Conservation (phyloP, 2,329 filamentous ascomycete genomes). For the Epicoccum nigrum region DNA sequence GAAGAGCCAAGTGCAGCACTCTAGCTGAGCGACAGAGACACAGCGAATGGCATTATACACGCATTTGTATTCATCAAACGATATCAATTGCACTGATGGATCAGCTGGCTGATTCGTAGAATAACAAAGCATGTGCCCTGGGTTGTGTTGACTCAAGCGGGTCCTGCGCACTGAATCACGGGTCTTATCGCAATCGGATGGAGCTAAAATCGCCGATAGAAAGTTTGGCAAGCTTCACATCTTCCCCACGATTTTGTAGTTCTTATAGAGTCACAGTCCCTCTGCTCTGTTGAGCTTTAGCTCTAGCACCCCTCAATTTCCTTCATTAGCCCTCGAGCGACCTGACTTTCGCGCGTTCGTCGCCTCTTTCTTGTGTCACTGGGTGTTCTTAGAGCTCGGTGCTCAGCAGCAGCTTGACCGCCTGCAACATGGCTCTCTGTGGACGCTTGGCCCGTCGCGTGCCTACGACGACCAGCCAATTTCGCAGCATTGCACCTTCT, state of each 20-base stretch:
- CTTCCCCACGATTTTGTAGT: conserved; percentile 43
- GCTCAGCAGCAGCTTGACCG: conserved; percentile 40
- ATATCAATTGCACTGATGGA: neutral
- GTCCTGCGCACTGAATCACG: conserved; percentile 14
- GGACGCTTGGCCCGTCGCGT: conserved; percentile 51
- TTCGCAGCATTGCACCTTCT: conserved; percentile 38
- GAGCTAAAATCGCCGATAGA: conserved; percentile 34
- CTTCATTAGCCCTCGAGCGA: conserved; percentile 25
- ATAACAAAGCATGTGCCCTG: conserved; percentile 1
- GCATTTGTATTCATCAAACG: neutral
- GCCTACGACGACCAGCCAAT: conserved; percentile 43
- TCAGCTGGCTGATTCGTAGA: neutral
- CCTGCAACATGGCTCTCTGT: conserved; percentile 49
- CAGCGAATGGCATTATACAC: neutral
- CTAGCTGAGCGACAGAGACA: neutral
- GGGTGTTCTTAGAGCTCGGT: conserved; percentile 37
- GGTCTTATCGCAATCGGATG: conserved; percentile 35
- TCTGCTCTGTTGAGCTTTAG: conserved; percentile 38
- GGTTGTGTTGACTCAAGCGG: conserved; percentile 18
- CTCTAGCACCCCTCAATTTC: conserved; percentile 41
- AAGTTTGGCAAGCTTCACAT: conserved; percentile 42
- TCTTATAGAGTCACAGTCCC: conserved; percentile 35
- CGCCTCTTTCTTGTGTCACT: conserved; percentile 20
- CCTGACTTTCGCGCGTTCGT: conserved; percentile 26
- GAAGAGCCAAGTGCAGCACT: conserved; percentile 4